Evolutionary conservation across 1,284 basidiomycete species (phyloP).

Genomic region (Moniliella sp.): DNA sequence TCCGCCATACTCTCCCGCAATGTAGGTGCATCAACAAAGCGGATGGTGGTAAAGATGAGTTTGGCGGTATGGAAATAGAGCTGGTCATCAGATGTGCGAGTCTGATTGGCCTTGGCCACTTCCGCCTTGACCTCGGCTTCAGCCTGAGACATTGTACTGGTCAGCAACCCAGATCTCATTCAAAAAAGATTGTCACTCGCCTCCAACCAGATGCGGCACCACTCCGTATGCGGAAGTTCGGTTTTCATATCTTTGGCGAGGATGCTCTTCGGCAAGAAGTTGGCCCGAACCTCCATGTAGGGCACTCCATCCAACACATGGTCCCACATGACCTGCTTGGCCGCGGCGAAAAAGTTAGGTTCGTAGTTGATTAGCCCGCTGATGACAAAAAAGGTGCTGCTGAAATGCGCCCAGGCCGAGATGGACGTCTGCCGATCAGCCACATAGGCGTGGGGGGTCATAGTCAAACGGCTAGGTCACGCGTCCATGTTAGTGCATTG

Average conservation of each 20-base stretch:
- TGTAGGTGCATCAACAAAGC: constrained; percentile 43
- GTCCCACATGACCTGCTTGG: constrained; percentile 45
- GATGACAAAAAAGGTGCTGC: constrained; percentile 14
- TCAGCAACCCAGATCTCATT: constrained; percentile 35
- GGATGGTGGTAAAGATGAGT: constrained; percentile 52
- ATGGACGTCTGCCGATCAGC: constrained; percentile 8
- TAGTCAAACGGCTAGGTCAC: constrained; percentile 15
- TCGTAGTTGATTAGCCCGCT: constrained; percentile 34
- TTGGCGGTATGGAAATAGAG: constrained; percentile 14
- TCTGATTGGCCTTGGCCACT: neutral
- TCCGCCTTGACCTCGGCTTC: constrained; percentile 1
- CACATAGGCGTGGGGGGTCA: constrained; percentile 8
- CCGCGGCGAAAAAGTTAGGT: constrained; percentile 44
- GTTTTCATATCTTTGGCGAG: constrained; percentile 42
- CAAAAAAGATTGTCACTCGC: no score
- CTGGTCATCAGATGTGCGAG: neutral
- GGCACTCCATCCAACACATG: constrained; percentile 52
- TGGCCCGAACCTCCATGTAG: constrained; percentile 50
- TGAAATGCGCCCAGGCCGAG: constrained; percentile 19
- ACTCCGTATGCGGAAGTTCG: constrained; percentile 44
- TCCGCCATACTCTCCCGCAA: constrained; percentile 50
- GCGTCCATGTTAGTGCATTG: neutral
- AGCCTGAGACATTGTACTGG: constrained; percentile 5
- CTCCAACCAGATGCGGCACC: constrained; percentile 43
- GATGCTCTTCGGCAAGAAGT: constrained; percentile 48